Conservation (phyloP, 495 filamentous ascomycete genomes). For the Alectoria sarmentosa region DNA sequence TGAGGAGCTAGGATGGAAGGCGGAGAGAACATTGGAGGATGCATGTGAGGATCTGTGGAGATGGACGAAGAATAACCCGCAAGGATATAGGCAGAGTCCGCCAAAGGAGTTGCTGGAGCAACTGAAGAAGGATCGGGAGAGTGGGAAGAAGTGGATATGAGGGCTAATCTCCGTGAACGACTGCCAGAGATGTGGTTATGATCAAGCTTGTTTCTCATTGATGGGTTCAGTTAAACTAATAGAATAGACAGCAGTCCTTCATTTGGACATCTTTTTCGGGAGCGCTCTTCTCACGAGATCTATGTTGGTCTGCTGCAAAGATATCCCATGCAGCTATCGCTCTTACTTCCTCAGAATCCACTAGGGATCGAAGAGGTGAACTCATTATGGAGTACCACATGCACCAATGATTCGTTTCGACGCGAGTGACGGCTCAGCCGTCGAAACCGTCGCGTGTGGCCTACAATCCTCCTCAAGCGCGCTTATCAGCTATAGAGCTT, state of each 20-base stretch:
- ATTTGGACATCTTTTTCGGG: neutral
- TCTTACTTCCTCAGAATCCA: neutral
- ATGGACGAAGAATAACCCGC: constrained; percentile 92
- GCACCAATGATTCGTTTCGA: neutral
- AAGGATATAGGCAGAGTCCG: constrained; percentile 86
- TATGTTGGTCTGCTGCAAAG: neutral
- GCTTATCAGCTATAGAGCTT: neutral
- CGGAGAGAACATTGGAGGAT: constrained; percentile 80
- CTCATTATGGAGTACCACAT: neutral
- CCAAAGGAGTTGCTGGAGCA: constrained; percentile 73
- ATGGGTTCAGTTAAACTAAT: neutral
- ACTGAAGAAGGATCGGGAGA: constrained; percentile 49
- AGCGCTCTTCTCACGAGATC: neutral
- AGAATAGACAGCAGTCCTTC: constrained; percentile 1
- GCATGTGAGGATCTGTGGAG: constrained; percentile 92
- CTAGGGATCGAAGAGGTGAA: neutral
- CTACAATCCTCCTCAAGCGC: neutral
- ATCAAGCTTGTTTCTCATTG: neutral
- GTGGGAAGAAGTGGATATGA: constrained; percentile 10
- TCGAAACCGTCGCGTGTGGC: neutral
- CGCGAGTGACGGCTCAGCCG: neutral
- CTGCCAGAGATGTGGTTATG: neutral
- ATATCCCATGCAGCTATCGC: neutral
- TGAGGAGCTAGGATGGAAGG: constrained; percentile 86
- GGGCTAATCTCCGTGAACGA: neutral